phyloP scores from a whole-genome alignment of 768 basidiomycete species.

The Sarcodon sp. region DNA sequence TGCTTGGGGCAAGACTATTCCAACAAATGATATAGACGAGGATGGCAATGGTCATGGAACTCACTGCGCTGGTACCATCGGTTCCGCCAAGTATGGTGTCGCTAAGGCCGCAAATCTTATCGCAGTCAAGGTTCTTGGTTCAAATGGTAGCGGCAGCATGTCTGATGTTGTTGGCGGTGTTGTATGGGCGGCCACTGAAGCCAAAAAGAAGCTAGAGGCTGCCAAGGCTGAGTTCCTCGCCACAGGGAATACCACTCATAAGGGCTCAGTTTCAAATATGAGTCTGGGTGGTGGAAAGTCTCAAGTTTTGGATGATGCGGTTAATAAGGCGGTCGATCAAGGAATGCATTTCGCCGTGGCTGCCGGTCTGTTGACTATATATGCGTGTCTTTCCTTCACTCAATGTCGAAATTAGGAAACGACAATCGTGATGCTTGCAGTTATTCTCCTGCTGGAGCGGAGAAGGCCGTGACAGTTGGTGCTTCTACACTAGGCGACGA shows the following conservation, averaged over 20 bases:
- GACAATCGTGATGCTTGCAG: constrained; percentile 84
- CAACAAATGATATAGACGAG: constrained; percentile 67
- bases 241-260: constrained; percentile 74
- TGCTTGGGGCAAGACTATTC: constrained; percentile 88
- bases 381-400: neutral
- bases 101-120: constrained; percentile 86
- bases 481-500: constrained; percentile 76
- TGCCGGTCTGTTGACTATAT: constrained; percentile 49
- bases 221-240: constrained; percentile 53
- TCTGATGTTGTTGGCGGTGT: constrained; percentile 88
- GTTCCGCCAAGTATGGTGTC: constrained; percentile 87
- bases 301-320: constrained; percentile 66
- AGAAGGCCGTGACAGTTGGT: constrained; percentile 89
- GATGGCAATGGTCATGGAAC: constrained; percentile 96
- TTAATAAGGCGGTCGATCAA: constrained; percentile 69
- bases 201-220: constrained; percentile 39
- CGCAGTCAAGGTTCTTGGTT: constrained; percentile 91
- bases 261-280: constrained; percentile 97
- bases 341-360: constrained; percentile 97
- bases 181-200: constrained; percentile 52
- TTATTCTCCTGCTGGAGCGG: constrained; percentile 85
- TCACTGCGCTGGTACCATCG: constrained; percentile 94
- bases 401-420: constrained; percentile 34
- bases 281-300: constrained; percentile 94
- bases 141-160: constrained; percentile 91